Percentiles rank a stretch among this genome's conserved stretches.
These are phyloP conservation scores for Chytriomyces confervae DNA, from an alignment of 192 early-diverging fungal species.

Conservation along the genomic window DNA sequence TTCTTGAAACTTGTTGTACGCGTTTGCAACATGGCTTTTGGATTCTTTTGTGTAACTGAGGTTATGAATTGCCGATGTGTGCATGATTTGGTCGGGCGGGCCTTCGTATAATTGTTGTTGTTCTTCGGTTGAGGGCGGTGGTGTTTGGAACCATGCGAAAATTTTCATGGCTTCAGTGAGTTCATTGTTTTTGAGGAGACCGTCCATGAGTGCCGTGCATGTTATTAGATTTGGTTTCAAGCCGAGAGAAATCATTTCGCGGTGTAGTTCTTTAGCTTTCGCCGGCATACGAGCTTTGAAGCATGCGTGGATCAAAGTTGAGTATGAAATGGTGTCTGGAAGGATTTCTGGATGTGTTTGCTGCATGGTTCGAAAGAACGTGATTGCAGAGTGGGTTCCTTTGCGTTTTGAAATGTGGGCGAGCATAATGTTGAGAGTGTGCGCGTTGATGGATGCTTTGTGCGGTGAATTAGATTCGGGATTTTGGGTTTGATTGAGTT, in stretches of 20 bases:
- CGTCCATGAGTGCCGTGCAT: constrained; percentile 18
- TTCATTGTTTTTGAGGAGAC: neutral
- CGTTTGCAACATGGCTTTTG: neutral
- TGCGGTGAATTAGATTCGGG: neutral
- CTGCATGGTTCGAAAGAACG: neutral
- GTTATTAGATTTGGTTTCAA: neutral
- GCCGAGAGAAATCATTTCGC: neutral
- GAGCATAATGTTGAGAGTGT: constrained; percentile 8
- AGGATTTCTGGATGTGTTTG: neutral
- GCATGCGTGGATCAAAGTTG: neutral
- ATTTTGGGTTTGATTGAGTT: neutral
- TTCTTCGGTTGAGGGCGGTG: neutral
- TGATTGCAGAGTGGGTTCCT: neutral
- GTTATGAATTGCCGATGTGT: constrained; percentile 14
- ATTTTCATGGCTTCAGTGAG: constrained; percentile 1
- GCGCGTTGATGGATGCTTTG: neutral
- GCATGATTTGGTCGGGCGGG: constrained; percentile 14
- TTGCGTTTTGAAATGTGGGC: neutral
- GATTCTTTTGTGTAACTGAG: neutral
- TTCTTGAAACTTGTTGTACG: neutral
- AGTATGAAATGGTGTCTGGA: constrained; percentile 10
- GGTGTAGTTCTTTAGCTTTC: neutral
- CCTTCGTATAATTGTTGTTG: neutral
- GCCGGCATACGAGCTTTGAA: neutral
- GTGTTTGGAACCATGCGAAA: neutral